phyloP scores from a whole-genome alignment of 805 yeast species.

The Wickerhamiella musiphila region DNA sequence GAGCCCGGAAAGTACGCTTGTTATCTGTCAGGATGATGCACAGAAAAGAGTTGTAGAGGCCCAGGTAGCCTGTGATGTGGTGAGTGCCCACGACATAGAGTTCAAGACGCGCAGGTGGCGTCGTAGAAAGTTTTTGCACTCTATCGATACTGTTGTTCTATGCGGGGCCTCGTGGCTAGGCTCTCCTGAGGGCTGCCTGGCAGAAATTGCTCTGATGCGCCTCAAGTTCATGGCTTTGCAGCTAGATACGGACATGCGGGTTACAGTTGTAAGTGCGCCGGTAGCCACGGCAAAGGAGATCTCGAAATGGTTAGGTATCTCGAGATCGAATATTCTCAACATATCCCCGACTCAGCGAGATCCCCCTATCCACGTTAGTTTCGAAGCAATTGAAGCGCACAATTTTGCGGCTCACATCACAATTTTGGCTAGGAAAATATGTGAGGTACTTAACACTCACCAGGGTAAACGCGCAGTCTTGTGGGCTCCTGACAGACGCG shows the following conservation, averaged over 20 bases:
- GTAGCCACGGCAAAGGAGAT: slow-evolving; percentile 60
- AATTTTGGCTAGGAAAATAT: slow-evolving; percentile 33
- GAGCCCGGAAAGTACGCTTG: no score
- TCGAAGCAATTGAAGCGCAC: slow-evolving; percentile 21
- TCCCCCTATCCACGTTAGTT: slow-evolving; percentile 25
- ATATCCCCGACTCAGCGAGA: slow-evolving; percentile 46
- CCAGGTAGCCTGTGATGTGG: no score
- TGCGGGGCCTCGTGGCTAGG: slow-evolving; percentile 63
- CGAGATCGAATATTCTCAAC: slow-evolving; percentile 42
- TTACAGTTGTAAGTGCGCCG: slow-evolving; percentile 55
- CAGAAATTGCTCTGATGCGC: slow-evolving; percentile 57
- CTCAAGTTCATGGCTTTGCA: slow-evolving; percentile 54
- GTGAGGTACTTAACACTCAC: not conserved
- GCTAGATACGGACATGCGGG: slow-evolving; percentile 36
- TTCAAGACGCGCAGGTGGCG: slow-evolving; percentile 66
- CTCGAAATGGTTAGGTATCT: slow-evolving; percentile 74
- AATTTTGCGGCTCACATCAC: slow-evolving; percentile 32
- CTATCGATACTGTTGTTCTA: slow-evolving; percentile 48
- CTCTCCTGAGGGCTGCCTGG: slow-evolving; percentile 38
- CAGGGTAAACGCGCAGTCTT: not conserved
- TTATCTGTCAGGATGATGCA: no score
- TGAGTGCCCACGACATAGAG: slow-evolving; percentile 74
- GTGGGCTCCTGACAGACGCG: not conserved
- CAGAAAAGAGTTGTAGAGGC: no score
- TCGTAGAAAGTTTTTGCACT: slow-evolving; percentile 46